Evolutionary conservation across 345 rosid genomes (phyloP).

Genomic region (Syzygium oleosum): DNA sequence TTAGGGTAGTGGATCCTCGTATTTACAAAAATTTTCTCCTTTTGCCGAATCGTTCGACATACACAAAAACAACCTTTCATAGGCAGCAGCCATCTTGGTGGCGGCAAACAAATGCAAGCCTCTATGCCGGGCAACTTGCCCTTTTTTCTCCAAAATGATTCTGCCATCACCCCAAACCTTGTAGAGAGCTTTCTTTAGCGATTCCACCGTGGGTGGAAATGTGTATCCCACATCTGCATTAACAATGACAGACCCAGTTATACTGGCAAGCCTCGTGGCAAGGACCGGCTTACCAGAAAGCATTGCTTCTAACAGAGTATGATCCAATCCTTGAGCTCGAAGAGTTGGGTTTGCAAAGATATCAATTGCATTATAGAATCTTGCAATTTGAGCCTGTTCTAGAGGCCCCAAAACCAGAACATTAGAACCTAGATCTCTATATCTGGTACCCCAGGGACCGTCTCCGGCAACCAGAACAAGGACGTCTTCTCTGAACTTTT

Average conservation of each 20-base stretch:
- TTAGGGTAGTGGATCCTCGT: slow-evolving; percentile 8
- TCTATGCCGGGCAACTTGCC: slow-evolving; percentile 47
- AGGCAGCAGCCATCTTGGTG: slow-evolving; percentile 81
- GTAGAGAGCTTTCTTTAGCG: slow-evolving; percentile 46
- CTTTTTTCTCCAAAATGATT: slow-evolving; percentile 53
- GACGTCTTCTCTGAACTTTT: slow-evolving; percentile 27
- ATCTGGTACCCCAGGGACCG: slow-evolving; percentile 92
- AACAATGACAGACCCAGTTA: slow-evolving; percentile 64
- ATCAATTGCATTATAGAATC: slow-evolving; percentile 76
- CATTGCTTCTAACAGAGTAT: slow-evolving; percentile 87
- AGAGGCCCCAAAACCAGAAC: slow-evolving; percentile 69
- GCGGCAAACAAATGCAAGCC: slow-evolving; percentile 73
- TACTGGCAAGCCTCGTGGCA: slow-evolving; percentile 82
- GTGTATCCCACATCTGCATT: slow-evolving; percentile 57
- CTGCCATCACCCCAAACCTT: slow-evolving; percentile 52
- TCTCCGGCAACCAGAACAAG: slow-evolving; percentile 76
- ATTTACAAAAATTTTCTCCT: slow-evolving; percentile 31
- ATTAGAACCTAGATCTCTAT: slow-evolving; percentile 59
- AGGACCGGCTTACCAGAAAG: slow-evolving; percentile 68
- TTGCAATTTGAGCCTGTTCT: slow-evolving; percentile 62
- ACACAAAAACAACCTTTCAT: slow-evolving; percentile 83
- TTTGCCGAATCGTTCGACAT: slow-evolving; percentile 26
- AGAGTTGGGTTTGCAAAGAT: slow-evolving; percentile 81
- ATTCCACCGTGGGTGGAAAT: slow-evolving; percentile 60
- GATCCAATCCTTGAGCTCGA: slow-evolving; percentile 90